Percentiles rank a stretch among this genome's conserved stretches.
phyloP scores from a whole-genome alignment of 2,329 filamentous ascomycete genomes.

The Penicillium sp. region DNA sequence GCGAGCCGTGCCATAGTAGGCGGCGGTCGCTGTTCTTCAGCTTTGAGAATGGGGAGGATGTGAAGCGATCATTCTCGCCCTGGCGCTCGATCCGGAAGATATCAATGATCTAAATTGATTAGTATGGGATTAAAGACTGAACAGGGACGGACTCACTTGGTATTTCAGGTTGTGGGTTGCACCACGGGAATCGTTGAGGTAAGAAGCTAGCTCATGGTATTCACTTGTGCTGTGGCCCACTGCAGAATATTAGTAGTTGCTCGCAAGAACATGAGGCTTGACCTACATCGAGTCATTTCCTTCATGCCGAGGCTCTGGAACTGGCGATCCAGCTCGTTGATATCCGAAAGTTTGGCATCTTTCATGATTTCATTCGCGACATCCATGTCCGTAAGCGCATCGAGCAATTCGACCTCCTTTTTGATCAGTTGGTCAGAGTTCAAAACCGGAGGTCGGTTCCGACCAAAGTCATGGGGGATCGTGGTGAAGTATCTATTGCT shows the following conservation, averaged over 20 bases:
- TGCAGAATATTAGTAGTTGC: constrained; percentile 4
- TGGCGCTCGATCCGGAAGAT: constrained; percentile 81
- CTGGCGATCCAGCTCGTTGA: constrained; percentile 70
- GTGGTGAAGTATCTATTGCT: constrained; percentile 79
- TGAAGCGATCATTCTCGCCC: constrained; percentile 70
- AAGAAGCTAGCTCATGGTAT: constrained; percentile 64
- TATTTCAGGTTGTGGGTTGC: constrained; percentile 60
- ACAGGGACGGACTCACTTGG: constrained; percentile 21
- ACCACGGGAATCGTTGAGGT: constrained; percentile 67
- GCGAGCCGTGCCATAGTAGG: constrained; percentile 85
- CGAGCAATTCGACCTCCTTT: constrained; percentile 74
- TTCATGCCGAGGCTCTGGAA: constrained; percentile 70
- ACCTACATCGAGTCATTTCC: constrained; percentile 67
- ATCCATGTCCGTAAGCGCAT: constrained; percentile 83
- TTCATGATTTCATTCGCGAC: constrained; percentile 78
- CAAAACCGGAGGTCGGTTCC: constrained; percentile 71
- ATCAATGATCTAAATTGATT: constrained; percentile 55
- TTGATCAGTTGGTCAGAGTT: constrained; percentile 59
- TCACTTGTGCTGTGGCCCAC: constrained; percentile 61
- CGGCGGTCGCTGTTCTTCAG: constrained; percentile 64
- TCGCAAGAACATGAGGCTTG: background rate
- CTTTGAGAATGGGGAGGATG: constrained; percentile 55
- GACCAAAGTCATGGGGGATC: constrained; percentile 80
- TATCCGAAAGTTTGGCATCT: constrained; percentile 53
- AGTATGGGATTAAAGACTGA: background rate